These are phyloP conservation scores for Nepenthes alata DNA, from an alignment of 179 eudicot species.

Conservation along the genomic window DNA sequence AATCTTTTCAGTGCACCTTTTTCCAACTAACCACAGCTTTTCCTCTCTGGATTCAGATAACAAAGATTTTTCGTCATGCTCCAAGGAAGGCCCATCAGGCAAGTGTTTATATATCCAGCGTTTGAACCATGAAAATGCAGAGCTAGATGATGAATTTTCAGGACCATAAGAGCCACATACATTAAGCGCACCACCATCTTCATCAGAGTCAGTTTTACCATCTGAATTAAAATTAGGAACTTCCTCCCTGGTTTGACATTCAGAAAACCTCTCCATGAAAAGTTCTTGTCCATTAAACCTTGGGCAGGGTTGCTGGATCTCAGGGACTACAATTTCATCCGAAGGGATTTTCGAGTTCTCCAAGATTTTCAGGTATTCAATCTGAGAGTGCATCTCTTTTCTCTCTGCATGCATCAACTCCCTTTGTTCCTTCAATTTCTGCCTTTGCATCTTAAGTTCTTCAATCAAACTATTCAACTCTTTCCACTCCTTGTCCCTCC, in stretches of 20 bases:
- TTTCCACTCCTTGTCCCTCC: conserved; percentile 78
- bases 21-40: conserved; percentile 5
- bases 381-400: conserved; percentile 54
- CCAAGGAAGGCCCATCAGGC: conserved; percentile 12
- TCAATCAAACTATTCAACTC: conserved; percentile 66
- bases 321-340: conserved; percentile 27
- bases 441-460: conserved; percentile 70
- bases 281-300: conserved; percentile 17
- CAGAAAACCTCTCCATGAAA: conserved; percentile 15
- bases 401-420: conserved; percentile 74
- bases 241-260: conserved; percentile 18
- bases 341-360: conserved; percentile 49
- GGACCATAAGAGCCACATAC: conserved; percentile 12
- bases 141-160: conserved; percentile 30
- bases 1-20: conserved; percentile 2
- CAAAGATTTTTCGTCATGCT: conserved; percentile 11
- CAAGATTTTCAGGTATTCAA: conserved; percentile 54
- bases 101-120: conserved; percentile 30
- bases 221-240: conserved; percentile 19
- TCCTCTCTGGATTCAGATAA: conserved; percentile 7
- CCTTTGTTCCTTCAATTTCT: conserved; percentile 83
- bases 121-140: conserved; percentile 63
- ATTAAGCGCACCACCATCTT: conserved; percentile 14
- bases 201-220: conserved; percentile 10
- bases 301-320: conserved; percentile 18